Evolutionary conservation across 164 flowering plant genomes (phyloP), one percentile per base, ranked within the genome.

Genomic region (Stephania japonica): DNA sequence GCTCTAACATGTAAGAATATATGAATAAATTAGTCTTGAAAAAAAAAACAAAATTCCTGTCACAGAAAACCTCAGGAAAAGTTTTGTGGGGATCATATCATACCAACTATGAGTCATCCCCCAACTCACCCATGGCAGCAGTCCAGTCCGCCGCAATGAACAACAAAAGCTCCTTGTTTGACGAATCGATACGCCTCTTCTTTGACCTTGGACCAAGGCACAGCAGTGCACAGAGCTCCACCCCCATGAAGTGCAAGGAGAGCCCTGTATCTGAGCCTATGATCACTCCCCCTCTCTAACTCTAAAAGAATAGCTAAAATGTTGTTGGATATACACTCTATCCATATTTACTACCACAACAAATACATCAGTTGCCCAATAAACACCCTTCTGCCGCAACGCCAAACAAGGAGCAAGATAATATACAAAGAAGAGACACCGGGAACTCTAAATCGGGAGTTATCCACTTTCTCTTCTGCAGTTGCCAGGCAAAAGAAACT

Each of bases 401-500:
- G 62, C 50, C 72, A 64, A 64, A 25, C 67, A 25, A 64, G 26
- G 38, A 64, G 67, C 67, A 4, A 64, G 26, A 12, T 25, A 69
- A 68, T 68, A 47, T 69, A 69, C 72, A 69, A 69, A 42, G 62
- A 25, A 69, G n/a, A 69, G 18, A 47, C 41, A 14, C 42, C 67
- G 21, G 49, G 63, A 23, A 32, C 61, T 23, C 50, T 59, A 24
- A 59, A 59, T 19, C 32, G 61, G 72, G 32, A 65, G 49, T 83
- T 81, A 89, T 81, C 90, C 88, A 79, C 83, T 80, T 73, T 86
- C 92, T 80, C 97, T 82, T 75, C 7, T 68, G 83, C 98, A 92
- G 76, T 91, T 87, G 38, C 98, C 93, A 32, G 98, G 97, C 81
- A 92, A 80, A n/a, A 92, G 87, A 80, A 80, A 93, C 71, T 81